phyloP scores from a whole-genome alignment of 1,139 yeast genomes.

The Lodderomyces jiufengensis region DNA sequence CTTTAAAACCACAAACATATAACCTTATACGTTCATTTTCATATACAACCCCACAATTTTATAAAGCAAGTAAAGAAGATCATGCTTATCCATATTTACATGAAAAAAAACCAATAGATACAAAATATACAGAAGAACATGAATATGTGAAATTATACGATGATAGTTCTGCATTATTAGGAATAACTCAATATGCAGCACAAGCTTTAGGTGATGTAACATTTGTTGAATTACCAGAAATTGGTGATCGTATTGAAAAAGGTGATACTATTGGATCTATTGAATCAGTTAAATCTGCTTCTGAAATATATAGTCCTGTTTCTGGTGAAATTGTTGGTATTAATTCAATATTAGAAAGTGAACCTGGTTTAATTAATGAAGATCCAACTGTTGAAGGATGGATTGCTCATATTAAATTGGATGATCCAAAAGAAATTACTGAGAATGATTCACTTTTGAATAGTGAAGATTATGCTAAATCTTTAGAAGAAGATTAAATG shows the following conservation, averaged over 20 bases:
- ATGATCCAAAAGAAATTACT: conserved; percentile 27
- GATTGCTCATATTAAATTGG: conserved; percentile 74
- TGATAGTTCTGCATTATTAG: conserved; percentile 81
- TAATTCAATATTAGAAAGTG: conserved; percentile 61
- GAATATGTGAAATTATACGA: conserved; percentile 91
- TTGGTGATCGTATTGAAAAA: conserved; percentile 57
- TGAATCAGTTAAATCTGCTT: conserved; percentile 91
- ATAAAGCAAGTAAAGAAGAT: conserved; percentile 50
- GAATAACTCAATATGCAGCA: conserved; percentile 92
- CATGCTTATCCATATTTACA: conserved; percentile 45
- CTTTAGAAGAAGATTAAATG: conserved; percentile 42
- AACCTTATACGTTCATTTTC: conserved; percentile 7
- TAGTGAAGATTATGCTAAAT: conserved; percentile 61
- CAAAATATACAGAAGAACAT: conserved; percentile 84
- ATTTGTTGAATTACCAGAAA: conserved; percentile 84
- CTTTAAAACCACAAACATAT: conserved; percentile 2
- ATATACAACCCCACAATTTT: conserved; percentile 6
- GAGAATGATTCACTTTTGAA: conserved; percentile 32
- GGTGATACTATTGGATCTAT: conserved; percentile 92
- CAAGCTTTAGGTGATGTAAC: conserved; percentile 99
- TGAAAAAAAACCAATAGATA: conserved; percentile 47
- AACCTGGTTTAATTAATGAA: conserved; percentile 75
- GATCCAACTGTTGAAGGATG: conserved; percentile 95
- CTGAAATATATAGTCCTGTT: conserved; percentile 89
- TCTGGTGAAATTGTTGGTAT: conserved; percentile 72